Base-by-base conservation (phyloP, 2,329 filamentous ascomycete genomes). In the Fusarium pseudograminearum region DNA sequence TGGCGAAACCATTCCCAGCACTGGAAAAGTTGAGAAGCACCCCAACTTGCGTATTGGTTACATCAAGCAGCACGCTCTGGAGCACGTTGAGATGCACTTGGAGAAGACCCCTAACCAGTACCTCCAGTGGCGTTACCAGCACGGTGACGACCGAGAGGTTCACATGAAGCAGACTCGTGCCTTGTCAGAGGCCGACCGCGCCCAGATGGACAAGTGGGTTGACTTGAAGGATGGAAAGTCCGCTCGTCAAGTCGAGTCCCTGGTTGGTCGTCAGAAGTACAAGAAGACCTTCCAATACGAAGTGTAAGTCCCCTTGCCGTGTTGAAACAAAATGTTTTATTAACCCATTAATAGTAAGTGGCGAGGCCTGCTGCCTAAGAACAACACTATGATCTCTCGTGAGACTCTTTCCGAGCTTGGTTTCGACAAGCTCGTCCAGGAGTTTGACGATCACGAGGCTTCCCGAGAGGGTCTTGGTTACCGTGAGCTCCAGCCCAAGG, bases 231-330 rank as follows among this genome's bases (percentile, higher is more conserved):
- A 97, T 73, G 95, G 95, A 74, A 91, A 89, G 75, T 91, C 93
- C 15, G 81, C 85, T 26, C 89, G 91, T 68, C 92, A 92, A 77
- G 85, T 99, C 53, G 96, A 99, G 80, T 85, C 92, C 18, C 86
- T 99, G 30, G 97, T 99, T 74, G 96, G 96, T 85, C 92, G 96
- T 74, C 94, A 98, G 79, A 99, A 99, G 85, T 98, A 89, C 85
- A 98, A 99, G 90, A 99, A 99, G 89, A 92, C 91, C 41, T 98
- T 97, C 88, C 94, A 98, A 85, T 98, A 98, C 78, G 95, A 98
- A 85, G 89, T 98, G 87, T 91, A 86, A 85, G 87, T 82, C 7
- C 41, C 24, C 30, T 22, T 15, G n/a, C 50, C 20, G 10, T 30
- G 11, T 26, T 3, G 9, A 10, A 22, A n/a, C 16, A 30, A 12